Evolutionary conservation across 306 rosid genomes (phyloP).

Genomic region (Glycine tomentella): DNA sequence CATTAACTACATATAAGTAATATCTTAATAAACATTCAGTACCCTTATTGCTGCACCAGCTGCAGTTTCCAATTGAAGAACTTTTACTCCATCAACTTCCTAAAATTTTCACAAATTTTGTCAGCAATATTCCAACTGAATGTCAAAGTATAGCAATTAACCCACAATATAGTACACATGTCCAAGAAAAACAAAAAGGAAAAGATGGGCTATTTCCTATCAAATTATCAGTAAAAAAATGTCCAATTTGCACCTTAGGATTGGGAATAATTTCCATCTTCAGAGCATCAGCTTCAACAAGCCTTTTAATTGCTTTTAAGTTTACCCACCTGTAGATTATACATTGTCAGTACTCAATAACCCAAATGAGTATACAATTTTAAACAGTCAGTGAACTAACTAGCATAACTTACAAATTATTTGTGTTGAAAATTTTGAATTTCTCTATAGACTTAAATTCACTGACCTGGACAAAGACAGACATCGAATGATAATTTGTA

Average conservation of each 20-base stretch:
- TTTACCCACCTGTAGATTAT: constrained; percentile 83
- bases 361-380: constrained; percentile 31
- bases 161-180: not conserved
- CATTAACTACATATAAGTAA: constrained; percentile 18
- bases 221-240: not conserved
- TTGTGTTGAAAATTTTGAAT: constrained; percentile 97
- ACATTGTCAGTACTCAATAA: constrained; percentile 46
- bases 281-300: constrained; percentile 86
- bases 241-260: constrained; percentile 74
- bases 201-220: constrained; percentile 11
- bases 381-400: constrained; percentile 25
- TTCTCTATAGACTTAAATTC: constrained; percentile 98
- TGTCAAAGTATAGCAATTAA: constrained; percentile 8
- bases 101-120: constrained; percentile 44
- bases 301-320: constrained; percentile 87
- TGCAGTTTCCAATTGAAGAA: constrained; percentile 99
- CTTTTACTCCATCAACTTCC: constrained; percentile 97
- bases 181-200: not conserved
- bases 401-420: constrained; percentile 76
- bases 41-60: constrained; percentile 99
- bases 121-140: constrained; percentile 38
- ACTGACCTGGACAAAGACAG: constrained; percentile 66
- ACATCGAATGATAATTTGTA: constrained; percentile 32
- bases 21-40: constrained; percentile 31
- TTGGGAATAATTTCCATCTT: constrained; percentile 98